These are phyloP conservation scores for Iodosphaeria phyllophila DNA, from an alignment of 2,329 filamentous ascomycete species.

Conservation along the genomic window DNA sequence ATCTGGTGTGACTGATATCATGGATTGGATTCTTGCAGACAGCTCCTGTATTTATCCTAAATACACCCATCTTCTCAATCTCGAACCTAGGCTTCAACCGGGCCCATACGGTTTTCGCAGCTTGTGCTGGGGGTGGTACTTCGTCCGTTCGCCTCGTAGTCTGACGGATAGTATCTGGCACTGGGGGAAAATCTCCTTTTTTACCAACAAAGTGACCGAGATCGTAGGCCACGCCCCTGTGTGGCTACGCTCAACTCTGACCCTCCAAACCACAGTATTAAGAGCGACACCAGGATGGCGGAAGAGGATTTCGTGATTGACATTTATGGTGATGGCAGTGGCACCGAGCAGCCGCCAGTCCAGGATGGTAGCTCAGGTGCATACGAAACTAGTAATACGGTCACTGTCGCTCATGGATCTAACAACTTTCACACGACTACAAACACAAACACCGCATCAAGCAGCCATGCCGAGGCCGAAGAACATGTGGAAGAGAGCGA, in stretches of 20 bases:
- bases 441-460: no score
- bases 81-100: no score
- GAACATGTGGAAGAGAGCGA: conserved; percentile 22
- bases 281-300: conserved; percentile 37
- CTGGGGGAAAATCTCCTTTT: no score
- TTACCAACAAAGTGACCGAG: no score
- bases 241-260: no score
- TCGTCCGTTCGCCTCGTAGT: no score
- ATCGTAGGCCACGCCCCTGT: no score
- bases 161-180: no score
- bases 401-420: conserved; percentile 19
- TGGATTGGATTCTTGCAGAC: conserved; percentile 16
- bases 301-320: conserved; percentile 58
- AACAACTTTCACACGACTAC: no score
- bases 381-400: conserved; percentile 18
- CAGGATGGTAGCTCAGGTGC: conserved; percentile 19
- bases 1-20: conserved; percentile 16
- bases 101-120: no score
- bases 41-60: conserved; percentile 21
- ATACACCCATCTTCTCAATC: conserved; percentile 15
- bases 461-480: conserved; percentile 12
- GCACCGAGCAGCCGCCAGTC: conserved; percentile 19
- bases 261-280: no score
- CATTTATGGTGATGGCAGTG: conserved; percentile 44
- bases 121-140: no score